Base-by-base conservation (phyloP, 2,329 filamentous ascomycete species). In the Paradendryphiella salina region DNA sequence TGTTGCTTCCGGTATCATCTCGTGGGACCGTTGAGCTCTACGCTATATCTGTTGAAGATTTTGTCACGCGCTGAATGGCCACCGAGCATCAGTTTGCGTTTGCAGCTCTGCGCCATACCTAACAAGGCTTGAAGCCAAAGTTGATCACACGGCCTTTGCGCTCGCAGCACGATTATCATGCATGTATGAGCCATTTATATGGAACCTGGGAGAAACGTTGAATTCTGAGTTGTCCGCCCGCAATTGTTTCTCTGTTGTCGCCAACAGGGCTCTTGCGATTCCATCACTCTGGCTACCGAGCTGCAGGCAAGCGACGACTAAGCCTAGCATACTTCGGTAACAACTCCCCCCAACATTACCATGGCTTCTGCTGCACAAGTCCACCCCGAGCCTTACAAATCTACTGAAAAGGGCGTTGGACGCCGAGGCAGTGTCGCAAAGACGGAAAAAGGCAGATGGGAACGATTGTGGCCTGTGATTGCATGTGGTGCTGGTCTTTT, bases 401-500 rank as follows among this genome's bases (percentile, higher is more conserved):
- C 44, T n/a, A 29, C 29, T n/a, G 49, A 52, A 4, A 47, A 54
- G 26, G 43, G 60, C 26, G 43, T 58, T 28, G 57, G 60, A 34
- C 67, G 67, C 32, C 62, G 63, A 20, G 58, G 29, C 7, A 72
- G 67, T 38, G 52, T 70, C 21, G 60, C 65, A 13, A 50, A 41
- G 15, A 69, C 66, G 3, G 66, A 71, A 14, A 73, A 73, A 45
- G 60, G 64, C 3, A 57, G 53, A 55, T 73, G 69, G 72, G 72
- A 74, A 56, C 77, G 82, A 39, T 76, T 81, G 14, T 85, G 83
- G 80, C 90, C 91, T 11, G 88, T 90, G 1, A 86, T 96, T 61
- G 91, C 91, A 35, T 96, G 90, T 67, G 92, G 92, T 58, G 89
- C 91, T 43, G 92, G 92, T 65, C 80, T 96, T 1, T 96, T 96